Evolutionary conservation across 2,329 filamentous ascomycete genomes (phyloP).

Genomic region (Dryadomyces quercus-mongolicae): DNA sequence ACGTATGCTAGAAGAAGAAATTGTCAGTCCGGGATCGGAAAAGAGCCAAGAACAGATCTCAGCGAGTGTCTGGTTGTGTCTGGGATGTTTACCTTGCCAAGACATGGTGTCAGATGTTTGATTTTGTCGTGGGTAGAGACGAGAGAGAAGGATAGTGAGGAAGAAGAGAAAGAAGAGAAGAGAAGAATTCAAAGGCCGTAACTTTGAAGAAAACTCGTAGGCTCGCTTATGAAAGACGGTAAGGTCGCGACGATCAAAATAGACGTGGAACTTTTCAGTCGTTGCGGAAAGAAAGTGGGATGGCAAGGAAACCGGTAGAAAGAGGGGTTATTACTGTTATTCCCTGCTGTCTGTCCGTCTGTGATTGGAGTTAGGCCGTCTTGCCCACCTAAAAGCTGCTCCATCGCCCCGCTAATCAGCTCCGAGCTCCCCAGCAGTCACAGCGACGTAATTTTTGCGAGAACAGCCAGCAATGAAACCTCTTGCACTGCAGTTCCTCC

Average conservation of each 20-base stretch:
- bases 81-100: conserved; percentile 10
- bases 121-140: background rate
- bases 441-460: background rate
- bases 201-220: background rate
- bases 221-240: background rate
- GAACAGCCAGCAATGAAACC: no score
- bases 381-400: conserved; percentile 2
- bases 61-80: no score
- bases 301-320: conserved; percentile 4
- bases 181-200: background rate
- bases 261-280: conserved; percentile 7
- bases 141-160: background rate
- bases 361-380: background rate
- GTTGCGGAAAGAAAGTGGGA: conserved; percentile 8
- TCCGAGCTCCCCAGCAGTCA: background rate
- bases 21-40: background rate
- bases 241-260: conserved; percentile 1
- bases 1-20: conserved; percentile 6
- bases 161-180: background rate
- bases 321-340: conserved; percentile 1
- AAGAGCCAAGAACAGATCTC: background rate
- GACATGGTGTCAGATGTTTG: conserved; percentile 9
- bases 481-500: no score
- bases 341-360: background rate
- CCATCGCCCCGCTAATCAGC: background rate